phyloP scores from a whole-genome alignment of 2,329 filamentous ascomycete species.

The Ophiostoma novo-ulmi region DNA sequence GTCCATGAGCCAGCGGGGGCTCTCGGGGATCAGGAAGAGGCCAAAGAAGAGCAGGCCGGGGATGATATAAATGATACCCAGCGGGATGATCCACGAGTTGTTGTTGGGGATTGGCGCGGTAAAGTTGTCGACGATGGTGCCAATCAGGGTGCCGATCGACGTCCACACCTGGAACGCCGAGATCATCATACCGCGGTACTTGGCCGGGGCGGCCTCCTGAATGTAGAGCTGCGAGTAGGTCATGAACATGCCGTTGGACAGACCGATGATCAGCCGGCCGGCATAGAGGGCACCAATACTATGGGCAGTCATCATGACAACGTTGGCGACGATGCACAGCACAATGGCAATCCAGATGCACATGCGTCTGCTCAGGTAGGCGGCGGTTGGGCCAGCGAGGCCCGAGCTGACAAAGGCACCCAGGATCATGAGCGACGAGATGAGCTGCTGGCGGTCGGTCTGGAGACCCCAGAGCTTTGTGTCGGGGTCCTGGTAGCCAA shows the following conservation, averaged over 20 bases:
- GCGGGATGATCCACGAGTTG: constrained; percentile 39
- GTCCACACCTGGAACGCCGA: constrained; percentile 34
- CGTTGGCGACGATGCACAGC: constrained; percentile 46
- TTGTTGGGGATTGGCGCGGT: constrained; percentile 36
- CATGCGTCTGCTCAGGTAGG: constrained; percentile 34
- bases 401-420: constrained; percentile 44
- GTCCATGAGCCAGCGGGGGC: constrained; percentile 40
- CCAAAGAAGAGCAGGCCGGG: constrained; percentile 36
- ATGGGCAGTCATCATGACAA: constrained; percentile 54
- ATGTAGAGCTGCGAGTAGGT: constrained; percentile 43
- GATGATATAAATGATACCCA: constrained; percentile 39
- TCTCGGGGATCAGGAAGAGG: constrained; percentile 40
- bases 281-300: constrained; percentile 50
- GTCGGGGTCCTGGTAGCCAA: constrained; percentile 35
- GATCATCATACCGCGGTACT: constrained; percentile 37
- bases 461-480: constrained; percentile 44
- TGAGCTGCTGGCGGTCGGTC: constrained; percentile 43
- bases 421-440: constrained; percentile 45
- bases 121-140: constrained; percentile 49
- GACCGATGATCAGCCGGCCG: constrained; percentile 50
- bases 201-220: constrained; percentile 34
- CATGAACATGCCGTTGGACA: constrained; percentile 55
- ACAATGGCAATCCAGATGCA: constrained; percentile 46
- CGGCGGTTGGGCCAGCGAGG: constrained; percentile 39
- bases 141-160: constrained; percentile 38